phyloP scores from a whole-genome alignment of 495 filamentous ascomycete species.

The Penicillium roqueforti region DNA sequence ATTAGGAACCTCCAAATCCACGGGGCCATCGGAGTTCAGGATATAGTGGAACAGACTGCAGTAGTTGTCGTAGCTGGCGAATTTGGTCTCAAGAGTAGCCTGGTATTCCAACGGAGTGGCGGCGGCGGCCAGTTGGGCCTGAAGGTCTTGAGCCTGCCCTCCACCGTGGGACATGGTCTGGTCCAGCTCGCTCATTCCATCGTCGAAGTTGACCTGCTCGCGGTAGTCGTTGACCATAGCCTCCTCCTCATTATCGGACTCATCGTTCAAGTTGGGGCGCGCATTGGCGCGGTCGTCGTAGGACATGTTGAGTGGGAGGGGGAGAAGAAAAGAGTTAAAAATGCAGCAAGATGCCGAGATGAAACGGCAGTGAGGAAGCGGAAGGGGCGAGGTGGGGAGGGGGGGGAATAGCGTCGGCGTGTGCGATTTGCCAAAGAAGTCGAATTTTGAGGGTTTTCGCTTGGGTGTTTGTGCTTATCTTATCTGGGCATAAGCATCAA shows the following conservation, averaged over 20 bases:
- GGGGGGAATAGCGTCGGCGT: constrained; percentile 39
- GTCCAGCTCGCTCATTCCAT: constrained; percentile 74
- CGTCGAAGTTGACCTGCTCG: constrained; percentile 89
- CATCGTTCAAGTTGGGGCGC: constrained; percentile 60
- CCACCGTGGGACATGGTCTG: constrained; percentile 50
- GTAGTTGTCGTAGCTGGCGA: constrained; percentile 98
- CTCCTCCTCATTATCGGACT: constrained; percentile 92
- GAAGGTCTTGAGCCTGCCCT: constrained; percentile 69
- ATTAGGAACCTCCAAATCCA: constrained; percentile 92
- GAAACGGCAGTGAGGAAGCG: constrained; percentile 20
- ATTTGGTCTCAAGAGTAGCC: constrained; percentile 90
- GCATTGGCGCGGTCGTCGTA: constrained; percentile 51
- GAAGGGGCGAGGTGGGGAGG: constrained; percentile 19
- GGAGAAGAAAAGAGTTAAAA: constrained; percentile 12
- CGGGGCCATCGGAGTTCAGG: constrained; percentile 95
- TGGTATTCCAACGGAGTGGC: constrained; percentile 94
- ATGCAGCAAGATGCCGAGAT: constrained; percentile 21
- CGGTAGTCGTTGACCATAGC: constrained; percentile 89
- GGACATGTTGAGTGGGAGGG: constrained; percentile 36
- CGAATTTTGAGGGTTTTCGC: constrained; percentile 55
- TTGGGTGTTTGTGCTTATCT: constrained; percentile 49
- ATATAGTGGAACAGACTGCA: constrained; percentile 99
- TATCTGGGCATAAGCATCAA: constrained; percentile 37
- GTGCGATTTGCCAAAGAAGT: constrained; percentile 44
- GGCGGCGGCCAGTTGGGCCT: constrained; percentile 81